phyloP scores from a whole-genome alignment of 495 filamentous ascomycete genomes.

The Terfezia claveryi region DNA sequence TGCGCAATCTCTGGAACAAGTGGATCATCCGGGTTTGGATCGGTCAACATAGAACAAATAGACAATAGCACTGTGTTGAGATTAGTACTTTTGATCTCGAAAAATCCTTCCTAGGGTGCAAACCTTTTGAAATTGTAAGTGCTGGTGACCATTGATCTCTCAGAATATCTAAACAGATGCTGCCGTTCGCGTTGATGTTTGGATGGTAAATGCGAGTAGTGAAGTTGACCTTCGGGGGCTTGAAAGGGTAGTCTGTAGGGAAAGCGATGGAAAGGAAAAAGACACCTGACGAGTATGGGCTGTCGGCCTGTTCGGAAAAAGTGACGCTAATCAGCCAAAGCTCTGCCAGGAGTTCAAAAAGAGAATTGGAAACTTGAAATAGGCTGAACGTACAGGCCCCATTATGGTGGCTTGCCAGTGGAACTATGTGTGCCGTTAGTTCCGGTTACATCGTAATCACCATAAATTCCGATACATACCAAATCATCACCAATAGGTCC shows the following conservation, averaged over 20 bases:
- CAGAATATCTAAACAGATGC: constrained; percentile 94
- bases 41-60: constrained; percentile 99
- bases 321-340: constrained; percentile 17
- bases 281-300: constrained; percentile 88
- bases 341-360: background rate
- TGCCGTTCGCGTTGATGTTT: constrained; percentile 99
- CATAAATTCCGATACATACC: constrained; percentile 38
- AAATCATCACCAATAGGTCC: constrained; percentile 92
- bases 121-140: constrained; percentile 95
- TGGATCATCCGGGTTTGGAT: constrained; percentile 96
- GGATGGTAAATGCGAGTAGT: constrained; percentile 98
- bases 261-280: constrained; percentile 98
- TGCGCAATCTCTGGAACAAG: constrained; percentile 97
- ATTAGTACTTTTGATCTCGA: background rate
- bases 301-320: constrained; percentile 37
- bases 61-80: constrained; percentile 58
- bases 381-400: constrained; percentile 65
- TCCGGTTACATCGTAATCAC: background rate
- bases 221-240: constrained; percentile 99
- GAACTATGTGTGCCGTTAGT: constrained; percentile 37
- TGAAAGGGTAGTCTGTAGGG: constrained; percentile 99
- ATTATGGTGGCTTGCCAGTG: constrained; percentile 99
- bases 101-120: constrained; percentile 2
- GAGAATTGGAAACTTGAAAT: too few species aligned
- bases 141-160: constrained; percentile 98